Conservation (phyloP, 1,284 basidiomycete genomes). For the Cutaneotrichosporon cutaneum region DNA sequence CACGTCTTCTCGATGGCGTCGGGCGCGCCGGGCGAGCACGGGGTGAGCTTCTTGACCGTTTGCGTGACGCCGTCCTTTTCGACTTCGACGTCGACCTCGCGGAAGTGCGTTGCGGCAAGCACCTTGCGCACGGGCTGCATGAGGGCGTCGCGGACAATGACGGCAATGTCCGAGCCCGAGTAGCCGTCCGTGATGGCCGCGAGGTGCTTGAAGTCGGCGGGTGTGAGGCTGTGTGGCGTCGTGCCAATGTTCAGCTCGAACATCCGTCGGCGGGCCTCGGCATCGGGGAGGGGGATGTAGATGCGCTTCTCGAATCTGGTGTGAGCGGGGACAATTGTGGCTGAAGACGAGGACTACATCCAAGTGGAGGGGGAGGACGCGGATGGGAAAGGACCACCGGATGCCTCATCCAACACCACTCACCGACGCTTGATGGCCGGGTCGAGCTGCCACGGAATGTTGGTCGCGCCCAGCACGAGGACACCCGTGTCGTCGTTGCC, state of each 20-base stretch:
- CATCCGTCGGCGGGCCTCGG: conserved; percentile 90
- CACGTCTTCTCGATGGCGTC: conserved; percentile 86
- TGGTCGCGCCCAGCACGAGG: conserved; percentile 97
- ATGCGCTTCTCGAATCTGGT: conserved; percentile 91
- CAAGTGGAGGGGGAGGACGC: no score
- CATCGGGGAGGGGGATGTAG: conserved; percentile 94
- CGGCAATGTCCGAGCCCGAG: conserved; percentile 92
- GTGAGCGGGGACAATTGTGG: no score
- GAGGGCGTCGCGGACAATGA: conserved; percentile 91
- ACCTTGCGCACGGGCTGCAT: conserved; percentile 99
- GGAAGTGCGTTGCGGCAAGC: conserved; percentile 93
- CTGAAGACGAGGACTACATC: no score
- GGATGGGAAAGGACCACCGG: no score
- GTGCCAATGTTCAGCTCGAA: conserved; percentile 94
- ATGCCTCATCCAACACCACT: no score
- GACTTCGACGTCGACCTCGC: conserved; percentile 55
- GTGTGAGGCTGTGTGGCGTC: conserved; percentile 80
- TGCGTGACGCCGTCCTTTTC: conserved; percentile 58
- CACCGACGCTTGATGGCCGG: conserved; percentile 94
- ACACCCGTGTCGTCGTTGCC: conserved; percentile 97
- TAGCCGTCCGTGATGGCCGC: conserved; percentile 90
- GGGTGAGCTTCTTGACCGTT: conserved; percentile 61
- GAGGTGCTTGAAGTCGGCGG: conserved; percentile 76
- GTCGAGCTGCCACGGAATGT: conserved; percentile 96
- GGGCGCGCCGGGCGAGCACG: conserved; percentile 90